Base-by-base conservation (phyloP, 1,284 basidiomycete species). In the Moniliophthora roreri region DNA sequence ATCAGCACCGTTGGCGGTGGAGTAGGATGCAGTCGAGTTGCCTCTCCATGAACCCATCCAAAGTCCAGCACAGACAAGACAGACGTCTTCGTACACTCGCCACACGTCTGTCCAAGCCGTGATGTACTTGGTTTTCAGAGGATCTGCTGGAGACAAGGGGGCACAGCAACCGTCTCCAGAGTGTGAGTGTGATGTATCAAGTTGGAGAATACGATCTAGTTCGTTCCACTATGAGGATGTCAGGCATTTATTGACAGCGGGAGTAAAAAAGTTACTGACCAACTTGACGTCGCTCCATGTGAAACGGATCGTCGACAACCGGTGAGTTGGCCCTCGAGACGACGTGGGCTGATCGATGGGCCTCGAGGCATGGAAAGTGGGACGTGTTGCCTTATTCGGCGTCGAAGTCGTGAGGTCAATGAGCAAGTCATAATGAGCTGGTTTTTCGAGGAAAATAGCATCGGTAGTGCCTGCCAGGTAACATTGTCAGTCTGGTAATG, bases 11-110 rank as follows among this genome's bases (percentile, higher is more conserved):
- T 70, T 70, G 15, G 65, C 73, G 7, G 72, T 77, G n/a, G 78
- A 76, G 56, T 77, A 80, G 5, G 76, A 76, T 52, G 65, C 63
- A 1, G 68, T 60, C 0, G 79, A 76, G 57, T 77, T 79, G 45
- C 73, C 72, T 45, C 78, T 76, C 86, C 81, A 87, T 15, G 78
- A 73, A 23, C 85, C 85, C 63, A 87, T 80, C 86, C 87, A 90
- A 13, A 90, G 74, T 1, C 86, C 82, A 0, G 88, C 89, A 62
- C 89, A 91, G 47, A 89, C 74, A 39, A 91, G 73, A 57, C 89
- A 91, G 10, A 87, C 85, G 57, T 91, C 89, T 68, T 92, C 89
- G 62, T 91, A 92, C 13, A 91, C 74, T 23, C 80, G 78, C 87
- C 88, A 89, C 8, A 79, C 79, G 57, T 90, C 87, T n/a, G 81